Evolutionary conservation across 768 basidiomycete genomes (phyloP).

Genomic region (Tricholoma furcatifolium): DNA sequence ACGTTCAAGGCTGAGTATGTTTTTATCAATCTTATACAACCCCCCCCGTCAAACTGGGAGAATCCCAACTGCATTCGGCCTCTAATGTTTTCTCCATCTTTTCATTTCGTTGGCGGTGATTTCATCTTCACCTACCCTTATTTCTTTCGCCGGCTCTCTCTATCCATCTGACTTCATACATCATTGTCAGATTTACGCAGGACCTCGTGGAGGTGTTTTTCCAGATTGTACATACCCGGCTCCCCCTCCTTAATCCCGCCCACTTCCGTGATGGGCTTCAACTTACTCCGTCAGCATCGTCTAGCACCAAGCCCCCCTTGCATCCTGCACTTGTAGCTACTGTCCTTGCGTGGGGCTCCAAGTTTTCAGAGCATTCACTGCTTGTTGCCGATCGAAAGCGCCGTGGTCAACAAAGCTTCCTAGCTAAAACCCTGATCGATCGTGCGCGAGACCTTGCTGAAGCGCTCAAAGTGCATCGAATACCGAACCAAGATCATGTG

Average conservation of each 20-base stretch:
- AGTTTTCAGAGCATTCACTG: constrained; percentile 89
- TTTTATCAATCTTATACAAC: constrained; percentile 26
- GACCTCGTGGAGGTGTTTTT: constrained; percentile 96
- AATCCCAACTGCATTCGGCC: constrained; percentile 11
- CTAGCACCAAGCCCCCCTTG: constrained; percentile 41
- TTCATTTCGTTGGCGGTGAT: constrained; percentile 22
- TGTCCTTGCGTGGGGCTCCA: constrained; percentile 88
- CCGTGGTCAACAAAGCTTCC: constrained; percentile 66
- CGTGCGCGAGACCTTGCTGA: constrained; percentile 87
- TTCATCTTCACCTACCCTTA: constrained; percentile 9
- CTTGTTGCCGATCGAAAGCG: constrained; percentile 76
- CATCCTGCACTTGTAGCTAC: constrained; percentile 82
- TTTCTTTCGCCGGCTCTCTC: constrained; percentile 13
- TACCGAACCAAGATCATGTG: constrained; percentile 77
- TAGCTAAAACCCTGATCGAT: constrained; percentile 76
- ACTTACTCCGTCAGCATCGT: constrained; percentile 32
- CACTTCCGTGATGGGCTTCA: constrained; percentile 76
- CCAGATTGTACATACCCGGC: constrained; percentile 85
- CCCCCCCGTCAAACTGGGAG: constrained; percentile 28
- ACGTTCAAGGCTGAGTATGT: constrained; percentile 83
- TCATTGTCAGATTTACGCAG: constrained; percentile 69
- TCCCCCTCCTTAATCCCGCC: constrained; percentile 82
- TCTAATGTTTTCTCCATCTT: constrained; percentile 18
- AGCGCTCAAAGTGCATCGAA: constrained; percentile 80
- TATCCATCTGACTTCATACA: constrained; percentile 15